Percentiles rank a stretch among this genome's conserved stretches.
These are phyloP conservation scores for Aspergillus phoenicis DNA, from an alignment of 2,329 filamentous ascomycete species.

Conservation along the genomic window DNA sequence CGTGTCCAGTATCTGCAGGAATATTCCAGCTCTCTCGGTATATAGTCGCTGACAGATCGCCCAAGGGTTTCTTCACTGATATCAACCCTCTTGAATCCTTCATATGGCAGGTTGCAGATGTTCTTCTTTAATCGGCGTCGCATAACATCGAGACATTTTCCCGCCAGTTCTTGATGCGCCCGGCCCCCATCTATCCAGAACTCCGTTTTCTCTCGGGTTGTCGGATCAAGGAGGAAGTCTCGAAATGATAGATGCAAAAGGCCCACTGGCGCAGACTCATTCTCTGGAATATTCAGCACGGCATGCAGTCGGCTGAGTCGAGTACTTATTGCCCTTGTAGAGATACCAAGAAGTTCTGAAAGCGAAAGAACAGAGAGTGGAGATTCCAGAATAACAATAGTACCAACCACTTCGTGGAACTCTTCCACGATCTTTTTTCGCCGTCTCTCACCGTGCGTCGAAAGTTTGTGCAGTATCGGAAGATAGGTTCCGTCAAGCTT, in stretches of 20 bases:
- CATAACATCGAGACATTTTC: conserved; percentile 15
- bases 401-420: conserved; percentile 3
- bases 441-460: background rate
- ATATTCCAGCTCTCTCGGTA: conserved; percentile 29
- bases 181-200: conserved; percentile 26
- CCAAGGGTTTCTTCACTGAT: conserved; percentile 11
- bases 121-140: conserved; percentile 6
- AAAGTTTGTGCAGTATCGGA: background rate
- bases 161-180: conserved; percentile 12
- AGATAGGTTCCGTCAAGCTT: conserved; percentile 6
- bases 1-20: conserved; percentile 31
- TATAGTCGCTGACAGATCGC: conserved; percentile 14
- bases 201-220: background rate
- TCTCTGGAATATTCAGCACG: conserved; percentile 3
- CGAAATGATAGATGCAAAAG: conserved; percentile 9
- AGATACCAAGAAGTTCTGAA: background rate
- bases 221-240: conserved; percentile 10
- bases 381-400: conserved; percentile 6
- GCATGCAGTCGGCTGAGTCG: conserved; percentile 4
- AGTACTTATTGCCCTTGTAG: background rate
- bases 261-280: background rate
- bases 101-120: conserved; percentile 20
- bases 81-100: conserved; percentile 2
- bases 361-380: conserved; percentile 7
- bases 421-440: background rate